Conservation (phyloP, 345 rosid genomes). For the Diplotaxis tenuifolia region DNA sequence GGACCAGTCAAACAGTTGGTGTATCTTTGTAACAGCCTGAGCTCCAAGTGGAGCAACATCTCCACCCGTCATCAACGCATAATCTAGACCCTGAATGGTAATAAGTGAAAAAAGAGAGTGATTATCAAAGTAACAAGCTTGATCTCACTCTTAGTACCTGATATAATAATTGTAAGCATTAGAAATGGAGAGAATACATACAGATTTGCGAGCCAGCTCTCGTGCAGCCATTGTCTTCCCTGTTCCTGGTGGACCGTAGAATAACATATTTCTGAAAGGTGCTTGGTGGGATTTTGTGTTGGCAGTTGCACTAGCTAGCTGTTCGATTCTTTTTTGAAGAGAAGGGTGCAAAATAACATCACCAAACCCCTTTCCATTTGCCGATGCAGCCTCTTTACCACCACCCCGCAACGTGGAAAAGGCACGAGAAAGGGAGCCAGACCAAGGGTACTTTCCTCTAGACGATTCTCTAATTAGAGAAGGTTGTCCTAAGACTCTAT, state of each 20-base stretch:
- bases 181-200: slow-evolving; percentile 39
- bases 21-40: slow-evolving; percentile 98
- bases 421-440: slow-evolving; percentile 56
- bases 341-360: slow-evolving; percentile 91
- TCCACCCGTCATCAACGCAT: slow-evolving; percentile 99
- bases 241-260: slow-evolving; percentile 99
- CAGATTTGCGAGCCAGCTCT: slow-evolving; percentile 87
- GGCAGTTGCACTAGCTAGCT: slow-evolving; percentile 87
- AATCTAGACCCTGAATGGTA: slow-evolving; percentile 80
- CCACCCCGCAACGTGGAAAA: slow-evolving; percentile 44
- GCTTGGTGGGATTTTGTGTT: slow-evolving; percentile 96
- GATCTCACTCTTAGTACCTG: not conserved
- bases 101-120: slow-evolving; percentile 14
- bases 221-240: slow-evolving; percentile 99
- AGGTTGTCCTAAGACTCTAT: slow-evolving; percentile 96
- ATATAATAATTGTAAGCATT: not conserved
- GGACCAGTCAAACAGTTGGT: slow-evolving; percentile 94
- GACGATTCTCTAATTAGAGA: slow-evolving; percentile 97
- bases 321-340: slow-evolving; percentile 79
- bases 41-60: slow-evolving; percentile 98
- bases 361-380: slow-evolving; percentile 74
- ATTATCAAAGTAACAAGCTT: not conserved
- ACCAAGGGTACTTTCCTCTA: slow-evolving; percentile 97
- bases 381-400: slow-evolving; percentile 46
- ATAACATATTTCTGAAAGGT: slow-evolving; percentile 92